A percentile compares a stretch with the other conserved stretches of the same genome.
phyloP scores from a whole-genome alignment of 2,329 filamentous ascomycete species.

The Fusarium verticillioides region DNA sequence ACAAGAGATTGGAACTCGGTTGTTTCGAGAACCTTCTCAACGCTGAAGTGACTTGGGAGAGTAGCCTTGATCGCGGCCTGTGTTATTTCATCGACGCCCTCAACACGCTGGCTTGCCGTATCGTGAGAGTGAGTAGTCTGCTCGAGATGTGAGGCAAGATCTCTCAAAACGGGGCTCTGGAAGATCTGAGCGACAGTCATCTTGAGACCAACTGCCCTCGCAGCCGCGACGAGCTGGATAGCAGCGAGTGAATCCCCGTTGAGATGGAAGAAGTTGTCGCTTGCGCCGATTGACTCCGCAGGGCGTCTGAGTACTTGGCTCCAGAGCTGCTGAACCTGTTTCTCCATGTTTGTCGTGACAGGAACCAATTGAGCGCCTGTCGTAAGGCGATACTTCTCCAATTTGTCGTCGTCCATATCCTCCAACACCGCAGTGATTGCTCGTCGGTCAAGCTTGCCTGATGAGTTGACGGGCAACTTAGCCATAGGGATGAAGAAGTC shows the following conservation, averaged over 20 bases:
- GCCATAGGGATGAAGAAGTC: neutral
- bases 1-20: neutral
- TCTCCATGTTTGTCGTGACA: neutral
- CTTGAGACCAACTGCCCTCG: neutral
- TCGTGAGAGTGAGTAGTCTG: accelerated
- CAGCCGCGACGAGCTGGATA: neutral
- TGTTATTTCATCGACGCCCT: neutral
- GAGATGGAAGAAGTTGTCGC: neutral
- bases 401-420: neutral
- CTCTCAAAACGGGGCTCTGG: neutral
- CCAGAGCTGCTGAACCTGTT: neutral
- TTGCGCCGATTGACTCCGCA: neutral
- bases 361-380: neutral
- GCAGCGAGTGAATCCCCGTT: neutral
- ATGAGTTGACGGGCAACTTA: neutral
- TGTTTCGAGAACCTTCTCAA: neutral
- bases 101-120: neutral
- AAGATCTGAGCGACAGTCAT: neutral
- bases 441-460: neutral
- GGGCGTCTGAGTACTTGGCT: neutral
- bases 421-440: neutral
- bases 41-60: accelerated
- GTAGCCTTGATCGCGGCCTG: accelerated
- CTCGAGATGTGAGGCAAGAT: neutral
- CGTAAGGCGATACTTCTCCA: neutral